Evolutionary conservation across 2,329 filamentous ascomycete genomes (phyloP).

Genomic region (Xylariaceae sp.): DNA sequence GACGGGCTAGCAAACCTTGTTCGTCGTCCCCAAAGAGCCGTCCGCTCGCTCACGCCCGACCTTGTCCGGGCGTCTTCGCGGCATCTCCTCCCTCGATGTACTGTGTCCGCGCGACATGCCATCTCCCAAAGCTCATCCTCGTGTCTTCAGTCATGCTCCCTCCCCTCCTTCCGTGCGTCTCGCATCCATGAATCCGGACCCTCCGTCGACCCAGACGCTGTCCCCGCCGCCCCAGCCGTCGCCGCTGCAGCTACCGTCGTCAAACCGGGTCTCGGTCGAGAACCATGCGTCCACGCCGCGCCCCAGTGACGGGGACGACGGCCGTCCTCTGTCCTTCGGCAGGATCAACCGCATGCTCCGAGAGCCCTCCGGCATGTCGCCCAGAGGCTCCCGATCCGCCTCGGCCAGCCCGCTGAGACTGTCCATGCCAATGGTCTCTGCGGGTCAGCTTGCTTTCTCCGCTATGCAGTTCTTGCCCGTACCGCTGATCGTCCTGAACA

Average conservation of each 20-base stretch:
- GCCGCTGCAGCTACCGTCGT: background rate
- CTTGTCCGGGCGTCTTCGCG: slow-evolving; percentile 5
- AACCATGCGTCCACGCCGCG: slow-evolving; percentile 2
- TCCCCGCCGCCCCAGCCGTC: slow-evolving; percentile 1
- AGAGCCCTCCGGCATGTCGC: slow-evolving; percentile 8
- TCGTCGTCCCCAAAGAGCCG: background rate
- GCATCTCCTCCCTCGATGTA: slow-evolving; percentile 9
- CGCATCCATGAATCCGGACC: slow-evolving; percentile 9
- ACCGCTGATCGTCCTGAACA: slow-evolving; percentile 61
- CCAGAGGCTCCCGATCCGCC: slow-evolving; percentile 14
- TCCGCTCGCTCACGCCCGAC: no score
- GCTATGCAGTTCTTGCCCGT: slow-evolving; percentile 69
- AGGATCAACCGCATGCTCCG: slow-evolving; percentile 6
- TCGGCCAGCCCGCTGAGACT: slow-evolving; percentile 30
- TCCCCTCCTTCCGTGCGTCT: background rate
- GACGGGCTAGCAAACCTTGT: slow-evolving; percentile 9
- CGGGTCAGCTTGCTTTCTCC: slow-evolving; percentile 53
- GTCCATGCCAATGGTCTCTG: slow-evolving; percentile 39
- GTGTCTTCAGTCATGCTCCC: slow-evolving; percentile 2
- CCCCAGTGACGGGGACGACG: slow-evolving; percentile 6
- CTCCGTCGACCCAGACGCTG: slow-evolving; percentile 6
- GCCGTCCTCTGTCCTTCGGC: slow-evolving; percentile 4
- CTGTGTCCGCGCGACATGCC: slow-evolving; percentile 17
- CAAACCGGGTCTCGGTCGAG: slow-evolving; percentile 7
- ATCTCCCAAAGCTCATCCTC: slow-evolving; percentile 8